Base-by-base conservation (phyloP, 176 grass and related monocot species). In the Zea mays region DNA sequence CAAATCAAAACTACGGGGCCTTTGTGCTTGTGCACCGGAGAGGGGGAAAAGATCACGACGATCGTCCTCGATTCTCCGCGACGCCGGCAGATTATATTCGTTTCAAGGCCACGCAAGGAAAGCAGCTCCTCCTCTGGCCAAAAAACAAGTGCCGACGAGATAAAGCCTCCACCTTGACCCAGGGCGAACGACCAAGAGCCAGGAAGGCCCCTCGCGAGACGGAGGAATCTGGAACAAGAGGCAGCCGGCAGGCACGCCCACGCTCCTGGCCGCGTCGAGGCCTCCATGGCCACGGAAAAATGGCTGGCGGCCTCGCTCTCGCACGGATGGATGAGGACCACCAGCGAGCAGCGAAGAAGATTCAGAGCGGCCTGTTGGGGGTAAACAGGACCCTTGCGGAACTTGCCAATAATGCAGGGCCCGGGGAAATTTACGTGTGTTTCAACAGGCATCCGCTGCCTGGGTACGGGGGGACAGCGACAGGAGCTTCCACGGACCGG, bases 271-370 rank as follows among this genome's bases (percentile, higher is more conserved):
- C 1, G 12, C 4, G 5, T 21, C 46, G 50, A 20, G 14, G n/a
- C 27, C 27, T 27, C 27, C 27, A 27, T 27, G 63, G 54, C 71
- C 77, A 75, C 64, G 55, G 50, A 61, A 34, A 34, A 34, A 46
- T 10, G 44, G 38, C 38, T 1, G 63, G 65, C 65, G 65, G 61
- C 51, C 51, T 20, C 6, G 17, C 6, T 56, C 40, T 36, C 7
- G 21, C n/a, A 20, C 8, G 19, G 79, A 67, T 8, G 12, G n/a
- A 74, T 47, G 10, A 27, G 27, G 27, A 27, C 27, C 27, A 39
- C 38, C 38, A 51, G 68, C 59, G 86, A 69, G 74, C 62, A 39
- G 41, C 2, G 55, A 70, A 88, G 70, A 70, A 88, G 72, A 71
- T 84, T 84, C 76, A 80, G 15, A 43, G 15, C 37, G 8, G 6